A percentile compares a stretch with the other conserved stretches of the same genome.
Conservation (phyloP, 1,284 basidiomycete species). For the Heterobasidion occidentale region DNA sequence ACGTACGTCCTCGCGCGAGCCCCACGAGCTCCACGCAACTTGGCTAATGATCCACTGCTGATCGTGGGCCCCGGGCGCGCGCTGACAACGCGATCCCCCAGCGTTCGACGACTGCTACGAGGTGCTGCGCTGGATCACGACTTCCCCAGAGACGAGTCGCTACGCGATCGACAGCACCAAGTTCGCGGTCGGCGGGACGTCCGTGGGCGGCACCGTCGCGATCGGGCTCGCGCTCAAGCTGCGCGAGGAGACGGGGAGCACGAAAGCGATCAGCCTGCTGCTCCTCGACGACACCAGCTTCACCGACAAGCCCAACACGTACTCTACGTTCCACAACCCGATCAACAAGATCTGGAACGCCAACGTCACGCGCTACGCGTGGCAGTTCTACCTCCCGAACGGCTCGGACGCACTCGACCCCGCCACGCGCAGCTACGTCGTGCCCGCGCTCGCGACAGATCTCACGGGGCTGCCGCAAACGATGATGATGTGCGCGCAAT, state of each 20-base stretch:
- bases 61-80: neutral
- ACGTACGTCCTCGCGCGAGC: neutral
- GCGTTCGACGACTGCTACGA: neutral
- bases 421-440: neutral
- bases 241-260: neutral
- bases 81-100: neutral
- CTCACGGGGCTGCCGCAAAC: neutral
- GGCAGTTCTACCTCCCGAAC: neutral
- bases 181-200: neutral
- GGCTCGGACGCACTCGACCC: neutral
- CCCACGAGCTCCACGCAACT: neutral
- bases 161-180: neutral
- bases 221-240: neutral
- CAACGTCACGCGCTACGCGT: neutral
- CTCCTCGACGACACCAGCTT: neutral
- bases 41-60: neutral
- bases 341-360: slow-evolving; percentile 1
- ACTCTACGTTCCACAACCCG: neutral
- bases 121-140: neutral
- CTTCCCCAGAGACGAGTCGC: neutral
- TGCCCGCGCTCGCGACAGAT: neutral
- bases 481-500: neutral
- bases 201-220: neutral
- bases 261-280: neutral
- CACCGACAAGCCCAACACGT: neutral